Evolutionary conservation across 1,284 basidiomycete species (phyloP), one percentile per base, ranked within the genome.

Genomic region (Malassezia psittaci): DNA sequence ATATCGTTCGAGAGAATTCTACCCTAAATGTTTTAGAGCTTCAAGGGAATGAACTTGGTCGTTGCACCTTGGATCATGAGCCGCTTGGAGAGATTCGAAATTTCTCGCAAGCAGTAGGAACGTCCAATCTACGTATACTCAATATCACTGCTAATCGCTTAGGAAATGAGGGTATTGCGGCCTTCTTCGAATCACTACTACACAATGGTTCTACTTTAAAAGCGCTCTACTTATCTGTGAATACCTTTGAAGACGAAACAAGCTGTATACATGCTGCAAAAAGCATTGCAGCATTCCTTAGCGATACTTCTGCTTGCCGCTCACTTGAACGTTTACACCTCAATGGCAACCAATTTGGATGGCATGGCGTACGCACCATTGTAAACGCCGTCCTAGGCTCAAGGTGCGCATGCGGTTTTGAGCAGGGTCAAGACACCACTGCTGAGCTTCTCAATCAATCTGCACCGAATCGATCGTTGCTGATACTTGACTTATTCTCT

Each of bases 401-500:
- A 10, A 48, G 44, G 33, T n/a, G n/a, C 1, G 54, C 54, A 3
- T 56, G 54, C 32, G 50, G 48, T 7, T 6, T 40, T n/a, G 47
- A 24, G 16, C n/a, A n/a, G 6, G 21, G 34, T 29, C 6, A 15
- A 13, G 18, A 12, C 6, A 15, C 16, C 3, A 24, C 43, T 3
- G 2, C 12, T 13, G 32, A 44, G 2, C 15, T 33, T 18, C 7
- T 45, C 13, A 34, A 45, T 29, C 13, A 24, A 9, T 33, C 18
- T 6, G 33, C 54, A 13, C 54, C 54, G 18, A 57, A 57, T 39
- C 49, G 35, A 32, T 34, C 35, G 18, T 40, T 57, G 8, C 21
- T 36, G 4, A 16, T 39, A 21, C 49, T 57, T n/a, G 54, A 57
- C 49, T 47, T 57, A 41, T 57, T 57, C 35, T 51, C 54, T 6